Percentiles rank a stretch among this genome's conserved stretches.
Conservation (phyloP, 176 grass and related monocot species). For the Oryza rufipogon region DNA sequence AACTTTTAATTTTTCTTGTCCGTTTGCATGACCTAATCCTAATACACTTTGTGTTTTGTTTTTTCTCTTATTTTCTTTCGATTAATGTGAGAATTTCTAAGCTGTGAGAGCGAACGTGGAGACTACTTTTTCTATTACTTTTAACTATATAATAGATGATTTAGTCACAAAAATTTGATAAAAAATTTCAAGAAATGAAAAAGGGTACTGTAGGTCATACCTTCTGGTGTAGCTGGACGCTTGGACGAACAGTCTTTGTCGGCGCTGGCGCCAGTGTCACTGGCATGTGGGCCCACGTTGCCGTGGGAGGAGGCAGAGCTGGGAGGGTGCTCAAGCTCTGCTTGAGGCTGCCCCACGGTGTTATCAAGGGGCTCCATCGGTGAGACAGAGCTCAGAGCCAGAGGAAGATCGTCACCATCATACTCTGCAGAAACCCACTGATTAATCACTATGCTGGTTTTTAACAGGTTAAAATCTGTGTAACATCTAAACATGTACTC, state of each 20-base stretch:
- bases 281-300: background rate
- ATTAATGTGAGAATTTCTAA: too few species aligned
- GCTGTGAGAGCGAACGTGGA: too few species aligned
- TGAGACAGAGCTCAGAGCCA: background rate
- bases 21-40: too few species aligned
- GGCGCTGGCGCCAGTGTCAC: background rate
- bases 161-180: background rate
- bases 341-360: background rate
- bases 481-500: conserved; percentile 18
- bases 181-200: background rate
- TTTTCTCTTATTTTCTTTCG: too few species aligned
- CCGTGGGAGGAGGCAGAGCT: conserved; percentile 22
- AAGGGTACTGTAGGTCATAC: background rate
- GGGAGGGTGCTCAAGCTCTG: conserved; percentile 2
- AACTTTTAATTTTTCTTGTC: too few species aligned
- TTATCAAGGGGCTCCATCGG: background rate
- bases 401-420: conserved; percentile 33
- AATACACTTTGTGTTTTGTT: too few species aligned
- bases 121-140: too few species aligned
- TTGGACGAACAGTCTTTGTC: conserved; percentile 21
- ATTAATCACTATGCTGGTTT: background rate
- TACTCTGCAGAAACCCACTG: background rate
- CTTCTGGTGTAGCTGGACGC: conserved; percentile 7
- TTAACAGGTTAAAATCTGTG: background rate
- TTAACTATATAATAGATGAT: background rate